Evolutionary conservation across 345 rosid species (phyloP), one percentile per base, ranked within the genome.

Genomic region (Eucalyptus coolabah): DNA sequence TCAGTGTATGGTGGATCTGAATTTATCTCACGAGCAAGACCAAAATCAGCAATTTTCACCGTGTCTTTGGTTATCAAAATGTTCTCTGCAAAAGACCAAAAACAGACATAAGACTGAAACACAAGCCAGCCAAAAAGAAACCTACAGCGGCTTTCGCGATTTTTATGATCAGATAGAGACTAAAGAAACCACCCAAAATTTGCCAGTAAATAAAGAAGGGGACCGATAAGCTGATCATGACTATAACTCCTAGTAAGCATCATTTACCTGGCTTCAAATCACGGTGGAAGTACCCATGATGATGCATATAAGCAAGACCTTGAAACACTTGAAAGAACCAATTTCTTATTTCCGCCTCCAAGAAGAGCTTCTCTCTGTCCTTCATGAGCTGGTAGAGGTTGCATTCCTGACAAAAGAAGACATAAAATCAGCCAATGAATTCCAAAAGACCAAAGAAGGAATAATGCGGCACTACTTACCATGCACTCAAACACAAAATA

Each of bases 321-420:
- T 93, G 92, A 86, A 94, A 92, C 24, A 93, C 90, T 87, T 94
- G 95, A 53, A 94, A 92, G 89, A 93, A 94, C 93, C 91, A 94
- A 83, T 92, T 89, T 83, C 91, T 90, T 44, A 92, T 80, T 72
- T 91, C 92, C 44, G 86, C 72, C 88, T 92, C 95, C 1, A 94
- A 88, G 90, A 92, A 93, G 86, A 56, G 50, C 67, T 81, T 54
- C 23, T 86, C 86, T 86, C 90, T 90, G 90, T 89, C 91, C 88
- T 90, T 83, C 88, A 93, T 92, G 21, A 93, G 91, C 59, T 93
- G 92, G 63, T 90, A 89, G n/a, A 94, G 94, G 86, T 91, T 90
- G 90, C 90, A 91, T n/a, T 92, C 93, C 94, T 92, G 86, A 30
- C 53, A 65, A 26, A 42, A n/a, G 53, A 42, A 86, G 83, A 77